Evolutionary conservation across 202 grass and related monocot species (phyloP).

Genomic region (Carex arenaria): DNA sequence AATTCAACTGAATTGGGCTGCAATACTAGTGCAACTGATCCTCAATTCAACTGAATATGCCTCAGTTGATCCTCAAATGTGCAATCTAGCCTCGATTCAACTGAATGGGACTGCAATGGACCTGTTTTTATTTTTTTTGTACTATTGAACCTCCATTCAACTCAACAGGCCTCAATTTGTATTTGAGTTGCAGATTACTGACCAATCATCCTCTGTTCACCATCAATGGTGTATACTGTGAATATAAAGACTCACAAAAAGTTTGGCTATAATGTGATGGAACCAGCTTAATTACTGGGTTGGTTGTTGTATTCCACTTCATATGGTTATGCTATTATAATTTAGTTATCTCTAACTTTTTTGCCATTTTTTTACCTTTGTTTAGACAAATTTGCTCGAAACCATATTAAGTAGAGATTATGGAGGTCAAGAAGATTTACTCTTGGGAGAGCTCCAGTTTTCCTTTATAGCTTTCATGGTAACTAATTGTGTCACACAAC

Average conservation of each 20-base stretch:
- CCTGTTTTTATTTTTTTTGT: neutral
- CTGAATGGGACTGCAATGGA: neutral
- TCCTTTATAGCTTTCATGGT: conserved; percentile 94
- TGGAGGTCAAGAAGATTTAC: conserved; percentile 57
- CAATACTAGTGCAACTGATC: neutral
- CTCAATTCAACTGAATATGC: neutral
- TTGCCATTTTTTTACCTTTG: neutral
- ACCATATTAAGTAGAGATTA: conserved; percentile 57
- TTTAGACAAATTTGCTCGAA: conserved; percentile 75
- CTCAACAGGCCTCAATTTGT: neutral
- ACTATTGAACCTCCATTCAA: neutral
- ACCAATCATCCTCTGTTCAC: neutral
- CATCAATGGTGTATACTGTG: neutral
- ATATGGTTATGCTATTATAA: conserved; percentile 28
- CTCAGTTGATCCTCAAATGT: neutral
- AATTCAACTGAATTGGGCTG: neutral
- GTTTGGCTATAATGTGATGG: neutral
- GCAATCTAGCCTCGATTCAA: neutral
- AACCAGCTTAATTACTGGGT: neutral
- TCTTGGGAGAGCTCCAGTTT: conserved; percentile 84
- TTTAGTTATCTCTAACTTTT: conserved; percentile 15
- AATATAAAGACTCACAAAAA: neutral
- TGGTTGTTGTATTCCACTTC: neutral
- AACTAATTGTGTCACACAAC: neutral
- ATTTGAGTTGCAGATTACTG: neutral